phyloP scores from a whole-genome alignment of 2,329 filamentous ascomycete genomes.

The Botrytis squamosa region DNA sequence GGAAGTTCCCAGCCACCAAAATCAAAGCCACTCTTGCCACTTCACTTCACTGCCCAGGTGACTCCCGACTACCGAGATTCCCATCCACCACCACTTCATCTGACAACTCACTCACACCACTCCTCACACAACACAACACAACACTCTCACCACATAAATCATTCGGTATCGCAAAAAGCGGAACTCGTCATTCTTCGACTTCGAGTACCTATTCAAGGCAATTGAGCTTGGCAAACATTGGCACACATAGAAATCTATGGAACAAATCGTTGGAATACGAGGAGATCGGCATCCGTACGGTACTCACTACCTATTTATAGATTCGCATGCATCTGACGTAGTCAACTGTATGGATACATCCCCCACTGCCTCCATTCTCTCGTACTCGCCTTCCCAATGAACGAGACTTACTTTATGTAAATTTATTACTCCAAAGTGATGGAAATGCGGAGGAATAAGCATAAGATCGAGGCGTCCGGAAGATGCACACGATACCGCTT shows the following conservation, averaged over 20 bases:
- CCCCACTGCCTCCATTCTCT: background rate
- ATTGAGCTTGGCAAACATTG: background rate
- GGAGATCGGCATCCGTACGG: constrained; percentile 6
- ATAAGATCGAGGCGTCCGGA: background rate
- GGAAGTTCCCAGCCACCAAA: constrained; percentile 1
- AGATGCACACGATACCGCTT: background rate
- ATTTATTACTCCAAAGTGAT: background rate
- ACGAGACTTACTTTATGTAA: background rate
- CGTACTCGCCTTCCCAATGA: background rate
- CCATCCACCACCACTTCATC: background rate
- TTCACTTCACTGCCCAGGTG: background rate
- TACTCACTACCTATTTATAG: background rate
- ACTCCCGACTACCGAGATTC: background rate
- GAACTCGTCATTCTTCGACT: background rate
- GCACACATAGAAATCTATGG: background rate
- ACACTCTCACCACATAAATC: background rate
- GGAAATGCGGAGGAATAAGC: background rate
- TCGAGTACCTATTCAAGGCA: background rate
- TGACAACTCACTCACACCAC: constrained; percentile 7
- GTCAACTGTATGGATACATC: background rate
- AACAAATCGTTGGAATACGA: constrained; percentile 3
- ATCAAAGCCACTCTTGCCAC: background rate
- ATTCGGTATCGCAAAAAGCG: background rate
- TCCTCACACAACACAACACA: background rate
- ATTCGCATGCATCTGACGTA: background rate